A percentile compares a stretch with the other conserved stretches of the same genome.
phyloP scores from a whole-genome alignment of 2,329 filamentous ascomycete species.

The Aureobasidium mangrovei region DNA sequence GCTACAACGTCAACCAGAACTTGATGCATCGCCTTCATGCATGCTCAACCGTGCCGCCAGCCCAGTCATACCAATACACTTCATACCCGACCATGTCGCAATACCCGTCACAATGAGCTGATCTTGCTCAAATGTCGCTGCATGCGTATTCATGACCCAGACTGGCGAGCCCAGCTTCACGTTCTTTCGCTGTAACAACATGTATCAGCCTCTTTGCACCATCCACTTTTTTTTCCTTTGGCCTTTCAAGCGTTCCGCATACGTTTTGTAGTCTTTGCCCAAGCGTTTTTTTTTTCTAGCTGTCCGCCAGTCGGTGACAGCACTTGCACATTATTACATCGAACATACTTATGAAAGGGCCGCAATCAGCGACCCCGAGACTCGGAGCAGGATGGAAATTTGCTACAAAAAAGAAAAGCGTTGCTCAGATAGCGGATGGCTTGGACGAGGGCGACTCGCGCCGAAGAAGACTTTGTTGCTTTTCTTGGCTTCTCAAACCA shows the following conservation, averaged over 20 bases:
- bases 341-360: slow-evolving; percentile 14
- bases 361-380: background rate
- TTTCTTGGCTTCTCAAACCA: background rate
- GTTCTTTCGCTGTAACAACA: slow-evolving; percentile 19
- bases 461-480: background rate
- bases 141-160: background rate
- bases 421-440: background rate
- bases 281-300: slow-evolving; percentile 11
- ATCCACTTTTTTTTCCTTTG: slow-evolving; percentile 17
- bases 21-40: slow-evolving; percentile 19
- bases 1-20: slow-evolving; percentile 21
- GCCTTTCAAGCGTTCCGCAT: slow-evolving; percentile 20
- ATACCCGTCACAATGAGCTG: slow-evolving; percentile 11
- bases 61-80: slow-evolving; percentile 19
- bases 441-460: slow-evolving; percentile 5
- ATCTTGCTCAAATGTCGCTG: background rate
- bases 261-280: slow-evolving; percentile 1
- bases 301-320: slow-evolving; percentile 1
- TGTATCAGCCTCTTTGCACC: slow-evolving; percentile 23
- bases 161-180: background rate
- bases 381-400: too few species aligned
- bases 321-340: slow-evolving; percentile 12
- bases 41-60: slow-evolving; percentile 26
- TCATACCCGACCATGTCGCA: slow-evolving; percentile 11
- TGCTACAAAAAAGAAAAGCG: background rate